Base-by-base conservation (phyloP, 345 rosid species). In the Gossypium mustelinum region DNA sequence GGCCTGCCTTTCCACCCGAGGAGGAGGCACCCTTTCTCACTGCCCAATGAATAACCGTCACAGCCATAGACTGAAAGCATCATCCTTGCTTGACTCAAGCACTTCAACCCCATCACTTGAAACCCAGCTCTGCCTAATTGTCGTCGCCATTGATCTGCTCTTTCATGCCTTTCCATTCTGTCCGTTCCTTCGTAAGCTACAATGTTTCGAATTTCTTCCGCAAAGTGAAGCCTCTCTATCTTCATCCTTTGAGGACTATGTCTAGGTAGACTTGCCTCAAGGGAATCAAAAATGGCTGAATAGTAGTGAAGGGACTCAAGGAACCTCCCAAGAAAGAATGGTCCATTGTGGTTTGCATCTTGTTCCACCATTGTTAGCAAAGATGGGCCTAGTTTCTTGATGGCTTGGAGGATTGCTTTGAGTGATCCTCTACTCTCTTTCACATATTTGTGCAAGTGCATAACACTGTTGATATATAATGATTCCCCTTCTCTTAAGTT, bases 1-100 rank as follows among this genome's bases (percentile, higher is more conserved):
- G 94, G 89, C 77, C 94, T 64, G 25, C 90, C 91, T 80, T 85
- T 86, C 91, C 94, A 87, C 10, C 94, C 90, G 20, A 86, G 90
- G 3, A 84, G 82, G 3, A 87, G 81, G 68, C 85, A 86, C 3
- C 94, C 90, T 63, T 86, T 89, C 58, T 87, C 91, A 27, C 71
- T 76, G 25, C 76, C 79, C 24, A 87, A 47, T 24, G 90, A 86
- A 75, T 85, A 89, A 1, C 91, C 87, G 68, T 86, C 90, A 75
- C 87, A 85, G 0, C 91, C 90, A 59, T 87, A 86, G 39, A 84
- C 85, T 24, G 90, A 86, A 44, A 87, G 58, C 90, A 87, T 84
- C 87, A 86, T 82, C 80, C 82, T 86, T 2, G 83, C 90, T 70
- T 85, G 90, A 74, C 87, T 82, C 83, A 84, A 64, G 70, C 89